Percentiles rank a stretch among this genome's conserved stretches.
Evolutionary conservation across 805 yeast species (phyloP).

Genomic region (Metschnikowia kunwiensis): DNA sequence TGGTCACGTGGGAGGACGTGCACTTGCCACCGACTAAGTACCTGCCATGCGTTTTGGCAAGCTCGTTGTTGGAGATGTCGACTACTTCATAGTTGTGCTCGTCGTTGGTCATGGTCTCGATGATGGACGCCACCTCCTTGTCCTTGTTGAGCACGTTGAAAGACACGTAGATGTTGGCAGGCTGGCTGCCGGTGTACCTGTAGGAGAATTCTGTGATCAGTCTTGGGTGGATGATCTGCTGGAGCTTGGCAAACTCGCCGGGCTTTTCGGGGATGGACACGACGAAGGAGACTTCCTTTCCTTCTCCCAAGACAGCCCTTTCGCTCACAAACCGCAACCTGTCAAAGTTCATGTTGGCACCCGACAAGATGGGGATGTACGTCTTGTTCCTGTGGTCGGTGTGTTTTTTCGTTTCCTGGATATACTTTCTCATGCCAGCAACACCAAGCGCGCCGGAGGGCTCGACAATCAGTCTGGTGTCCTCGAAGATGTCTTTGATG

Average conservation of each 20-base stretch:
- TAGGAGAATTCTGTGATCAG: slow-evolving; percentile 92
- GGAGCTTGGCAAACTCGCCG: slow-evolving; percentile 81
- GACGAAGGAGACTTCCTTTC: slow-evolving; percentile 88
- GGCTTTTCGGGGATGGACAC: slow-evolving; percentile 91
- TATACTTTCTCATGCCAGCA: slow-evolving; percentile 88
- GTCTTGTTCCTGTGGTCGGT: slow-evolving; percentile 66
- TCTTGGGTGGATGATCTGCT: slow-evolving; percentile 78
- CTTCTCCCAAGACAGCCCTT: slow-evolving; percentile 98
- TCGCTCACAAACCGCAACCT: slow-evolving; percentile 93
- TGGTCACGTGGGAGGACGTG: slow-evolving; percentile 38
- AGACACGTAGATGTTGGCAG: slow-evolving; percentile 82
- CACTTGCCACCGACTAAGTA: slow-evolving; percentile 93
- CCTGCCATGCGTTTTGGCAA: slow-evolving; percentile 95
- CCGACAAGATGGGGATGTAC: slow-evolving; percentile 83
- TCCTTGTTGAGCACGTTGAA: slow-evolving; percentile 78
- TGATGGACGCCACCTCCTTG: slow-evolving; percentile 65
- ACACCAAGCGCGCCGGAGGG: slow-evolving; percentile 97
- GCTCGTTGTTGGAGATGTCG: slow-evolving; percentile 87
- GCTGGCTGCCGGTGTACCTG: slow-evolving; percentile 54
- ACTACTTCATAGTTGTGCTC: slow-evolving; percentile 65
- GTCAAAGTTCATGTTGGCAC: slow-evolving; percentile 98
- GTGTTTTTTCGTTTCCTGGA: slow-evolving; percentile 58
- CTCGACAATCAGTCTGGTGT: slow-evolving; percentile 88
- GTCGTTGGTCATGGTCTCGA: slow-evolving; percentile 52
- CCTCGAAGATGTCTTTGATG: slow-evolving; percentile 93